A percentile compares a stretch with the other conserved stretches of the same genome.
phyloP scores from a whole-genome alignment of 2,329 filamentous ascomycete genomes.

The Verticillium dahliae region DNA sequence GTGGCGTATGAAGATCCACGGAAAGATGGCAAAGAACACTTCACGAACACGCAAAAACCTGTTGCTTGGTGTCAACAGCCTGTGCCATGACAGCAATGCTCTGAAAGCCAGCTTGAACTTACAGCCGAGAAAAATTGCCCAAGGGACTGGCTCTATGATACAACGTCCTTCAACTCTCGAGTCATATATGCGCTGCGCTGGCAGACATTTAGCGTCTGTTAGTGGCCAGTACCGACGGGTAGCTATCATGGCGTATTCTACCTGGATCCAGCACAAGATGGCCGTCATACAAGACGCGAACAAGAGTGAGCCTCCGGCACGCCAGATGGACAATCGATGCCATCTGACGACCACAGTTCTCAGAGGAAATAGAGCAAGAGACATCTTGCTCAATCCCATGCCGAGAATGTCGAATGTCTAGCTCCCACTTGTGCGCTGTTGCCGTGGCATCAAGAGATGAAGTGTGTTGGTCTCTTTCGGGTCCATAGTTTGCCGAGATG shows the following conservation, averaged over 20 bases:
- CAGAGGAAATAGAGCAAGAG: conserved; percentile 30
- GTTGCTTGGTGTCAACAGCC: background rate
- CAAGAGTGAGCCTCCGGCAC: conserved; percentile 11
- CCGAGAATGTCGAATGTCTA: conserved; percentile 29
- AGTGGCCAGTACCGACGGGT: background rate
- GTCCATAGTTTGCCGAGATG: background rate
- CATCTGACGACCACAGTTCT: conserved; percentile 24
- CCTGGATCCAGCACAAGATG: background rate
- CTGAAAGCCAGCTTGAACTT: background rate
- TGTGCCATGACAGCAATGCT: background rate
- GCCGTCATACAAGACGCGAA: background rate
- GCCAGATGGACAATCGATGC: conserved; percentile 29
- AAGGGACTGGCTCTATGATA: conserved; percentile 6
- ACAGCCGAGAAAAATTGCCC: background rate
- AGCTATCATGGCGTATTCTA: background rate
- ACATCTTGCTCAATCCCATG: conserved; percentile 30
- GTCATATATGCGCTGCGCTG: background rate
- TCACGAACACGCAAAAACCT: conserved; percentile 6
- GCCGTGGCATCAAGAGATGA: conserved; percentile 11
- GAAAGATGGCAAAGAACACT: conserved; percentile 31
- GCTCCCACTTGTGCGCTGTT: conserved; percentile 20
- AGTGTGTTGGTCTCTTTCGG: background rate
- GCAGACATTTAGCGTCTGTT: background rate
- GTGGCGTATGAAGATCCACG: conserved; percentile 34
- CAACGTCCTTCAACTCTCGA: conserved; percentile 1